Evolutionary conservation across 202 grass and related monocot genomes (phyloP).

Genomic region (Dendrocalamus latiflorus): DNA sequence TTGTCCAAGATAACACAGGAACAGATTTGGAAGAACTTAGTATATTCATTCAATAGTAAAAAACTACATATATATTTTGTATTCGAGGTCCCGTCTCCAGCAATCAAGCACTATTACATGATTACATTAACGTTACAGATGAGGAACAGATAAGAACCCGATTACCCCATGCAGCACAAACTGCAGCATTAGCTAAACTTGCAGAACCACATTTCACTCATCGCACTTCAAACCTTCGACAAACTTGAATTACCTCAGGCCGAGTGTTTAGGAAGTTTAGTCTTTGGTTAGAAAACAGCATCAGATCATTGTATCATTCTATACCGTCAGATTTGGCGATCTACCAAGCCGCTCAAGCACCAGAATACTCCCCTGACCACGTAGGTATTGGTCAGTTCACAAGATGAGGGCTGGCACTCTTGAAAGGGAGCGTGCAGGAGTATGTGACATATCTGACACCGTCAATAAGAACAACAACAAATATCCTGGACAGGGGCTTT

Average conservation of each 20-base stretch:
- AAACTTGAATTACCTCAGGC: conserved; percentile 40
- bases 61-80: conserved; percentile 1
- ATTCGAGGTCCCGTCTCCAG: background rate
- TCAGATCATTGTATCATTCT: conserved; percentile 10
- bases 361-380: background rate
- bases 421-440: conserved; percentile 94
- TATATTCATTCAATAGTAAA: background rate
- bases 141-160: conserved; percentile 5
- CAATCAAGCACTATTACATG: conserved; percentile 4
- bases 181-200: conserved; percentile 11
- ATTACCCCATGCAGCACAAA: conserved; percentile 32
- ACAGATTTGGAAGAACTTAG: background rate
- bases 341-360: background rate
- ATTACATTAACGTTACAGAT: conserved; percentile 12
- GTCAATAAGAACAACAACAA: conserved; percentile 89
- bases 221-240: conserved; percentile 37
- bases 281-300: conserved; percentile 34
- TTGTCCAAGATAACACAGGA: background rate
- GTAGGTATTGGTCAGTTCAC: conserved; percentile 47
- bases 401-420: conserved; percentile 63
- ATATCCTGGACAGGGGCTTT: conserved; percentile 73
- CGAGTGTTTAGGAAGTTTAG: conserved; percentile 26
- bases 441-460: conserved; percentile 96
- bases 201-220: conserved; percentile 11
- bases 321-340: background rate